These are phyloP conservation scores for Pleurotus giganteus DNA, from an alignment of 768 basidiomycete genomes.

Conservation along the genomic window DNA sequence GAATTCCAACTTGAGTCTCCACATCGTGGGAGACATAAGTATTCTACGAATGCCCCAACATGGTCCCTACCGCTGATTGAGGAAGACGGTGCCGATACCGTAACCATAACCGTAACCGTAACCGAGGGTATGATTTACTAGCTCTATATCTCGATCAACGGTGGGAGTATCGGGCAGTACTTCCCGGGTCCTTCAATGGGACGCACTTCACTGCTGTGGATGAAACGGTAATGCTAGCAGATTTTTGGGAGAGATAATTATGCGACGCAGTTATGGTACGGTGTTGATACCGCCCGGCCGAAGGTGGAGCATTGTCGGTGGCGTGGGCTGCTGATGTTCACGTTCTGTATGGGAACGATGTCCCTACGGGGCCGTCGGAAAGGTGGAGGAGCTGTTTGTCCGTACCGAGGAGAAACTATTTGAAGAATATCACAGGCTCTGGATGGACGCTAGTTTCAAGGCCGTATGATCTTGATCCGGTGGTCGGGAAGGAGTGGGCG, in stretches of 20 bases:
- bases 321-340: neutral
- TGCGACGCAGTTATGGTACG: neutral
- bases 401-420: neutral
- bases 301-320: slow-evolving; percentile 1
- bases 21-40: neutral
- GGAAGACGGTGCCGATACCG: neutral
- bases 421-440: neutral
- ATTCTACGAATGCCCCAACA: slow-evolving; percentile 5
- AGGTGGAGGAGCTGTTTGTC: neutral
- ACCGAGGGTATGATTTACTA: neutral
- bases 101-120: neutral
- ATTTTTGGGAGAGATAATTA: slow-evolving; percentile 1
- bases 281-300: neutral
- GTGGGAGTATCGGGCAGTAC: neutral
- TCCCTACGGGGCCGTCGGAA: neutral
- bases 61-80: neutral
- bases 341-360: neutral
- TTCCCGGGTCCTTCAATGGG: slow-evolving; percentile 5
- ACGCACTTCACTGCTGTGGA: neutral
- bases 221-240: neutral
- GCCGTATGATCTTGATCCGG: neutral
- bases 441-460: neutral
- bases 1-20: neutral
- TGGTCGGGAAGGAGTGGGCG: neutral
- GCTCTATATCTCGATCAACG: neutral